Conservation (phyloP, 257 asterid species). For the Fraxinus quadrangulata region DNA sequence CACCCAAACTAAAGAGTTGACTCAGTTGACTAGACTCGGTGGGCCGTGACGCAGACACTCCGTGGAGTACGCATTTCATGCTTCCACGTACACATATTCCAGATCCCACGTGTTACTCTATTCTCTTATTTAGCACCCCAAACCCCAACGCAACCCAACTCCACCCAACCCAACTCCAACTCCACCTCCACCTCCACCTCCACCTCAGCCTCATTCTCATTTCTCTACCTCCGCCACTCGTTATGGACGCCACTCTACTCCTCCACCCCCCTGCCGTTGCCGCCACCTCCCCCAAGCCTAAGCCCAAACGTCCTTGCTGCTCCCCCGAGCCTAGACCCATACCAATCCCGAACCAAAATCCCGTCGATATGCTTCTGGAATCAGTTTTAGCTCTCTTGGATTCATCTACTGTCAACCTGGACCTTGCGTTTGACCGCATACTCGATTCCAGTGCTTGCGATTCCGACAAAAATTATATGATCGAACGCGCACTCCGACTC, state of each 20-base stretch:
- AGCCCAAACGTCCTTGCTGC: constrained; percentile 67
- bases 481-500: constrained; percentile 64
- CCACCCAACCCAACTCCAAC: background rate
- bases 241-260: constrained; percentile 59
- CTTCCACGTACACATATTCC: constrained; percentile 20
- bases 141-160: background rate
- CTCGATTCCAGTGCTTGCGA: constrained; percentile 51
- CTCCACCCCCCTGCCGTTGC: constrained; percentile 38
- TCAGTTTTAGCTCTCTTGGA: constrained; percentile 55
- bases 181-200: background rate
- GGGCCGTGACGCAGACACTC: constrained; percentile 3
- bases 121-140: constrained; percentile 21
- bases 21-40: background rate
- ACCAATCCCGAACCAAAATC: constrained; percentile 30
- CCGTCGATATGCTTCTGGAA: constrained; percentile 59
- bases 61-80: background rate
- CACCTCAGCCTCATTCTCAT: background rate
- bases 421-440: constrained; percentile 62
- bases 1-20: background rate
- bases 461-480: constrained; percentile 50
- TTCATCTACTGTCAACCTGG: constrained; percentile 49
- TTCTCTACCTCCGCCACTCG: constrained; percentile 22
- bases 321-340: constrained; percentile 19
- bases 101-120: constrained; percentile 43
- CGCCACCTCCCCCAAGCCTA: constrained; percentile 46